phyloP scores from a whole-genome alignment of 1,284 basidiomycete genomes.

The Pyrrhoderma noxium region DNA sequence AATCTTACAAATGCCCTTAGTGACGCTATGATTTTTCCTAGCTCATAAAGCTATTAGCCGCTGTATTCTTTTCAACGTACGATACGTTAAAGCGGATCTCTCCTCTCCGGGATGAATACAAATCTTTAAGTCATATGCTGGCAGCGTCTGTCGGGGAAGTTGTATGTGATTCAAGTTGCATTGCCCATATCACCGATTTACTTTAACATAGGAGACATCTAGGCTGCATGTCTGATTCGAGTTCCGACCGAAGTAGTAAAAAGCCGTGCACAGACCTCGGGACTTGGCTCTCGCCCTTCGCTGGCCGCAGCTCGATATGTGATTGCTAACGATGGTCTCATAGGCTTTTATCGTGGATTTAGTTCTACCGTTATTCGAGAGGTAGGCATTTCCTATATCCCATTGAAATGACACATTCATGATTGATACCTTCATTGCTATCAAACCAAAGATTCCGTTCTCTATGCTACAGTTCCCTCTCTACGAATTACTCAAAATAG shows the following conservation, averaged over 20 bases:
- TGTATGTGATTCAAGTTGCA: conserved; percentile 37
- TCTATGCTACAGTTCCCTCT: conserved; percentile 96
- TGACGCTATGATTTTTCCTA: conserved; percentile 2
- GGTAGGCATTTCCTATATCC: conserved; percentile 33
- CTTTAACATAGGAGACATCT: conserved; percentile 21
- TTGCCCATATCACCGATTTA: conserved; percentile 24
- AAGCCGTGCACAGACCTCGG: conserved; percentile 71
- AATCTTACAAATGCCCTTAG: conserved; percentile 20
- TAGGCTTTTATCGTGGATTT: conserved; percentile 76
- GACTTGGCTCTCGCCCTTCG: conserved; percentile 51
- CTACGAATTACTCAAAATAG: conserved; percentile 83
- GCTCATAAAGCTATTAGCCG: conserved; percentile 49
- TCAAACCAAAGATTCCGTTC: conserved; percentile 75
- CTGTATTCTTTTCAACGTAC: conserved; percentile 93
- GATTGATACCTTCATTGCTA: conserved; percentile 5
- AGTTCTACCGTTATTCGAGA: conserved; percentile 74
- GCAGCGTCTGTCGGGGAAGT: conserved; percentile 81
- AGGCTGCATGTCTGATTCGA: conserved; percentile 88
- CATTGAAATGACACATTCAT: conserved; percentile 1
- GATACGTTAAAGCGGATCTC: conserved; percentile 78
- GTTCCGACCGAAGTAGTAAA: conserved; percentile 96
- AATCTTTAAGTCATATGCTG: conserved; percentile 73
- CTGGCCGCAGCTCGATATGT: conserved; percentile 41
- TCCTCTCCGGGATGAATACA: conserved; percentile 50
- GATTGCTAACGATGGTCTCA: conserved; percentile 50